These are phyloP conservation scores for Samsoniella hepiali DNA, from an alignment of 2,329 filamentous ascomycete genomes.

Conservation along the genomic window DNA sequence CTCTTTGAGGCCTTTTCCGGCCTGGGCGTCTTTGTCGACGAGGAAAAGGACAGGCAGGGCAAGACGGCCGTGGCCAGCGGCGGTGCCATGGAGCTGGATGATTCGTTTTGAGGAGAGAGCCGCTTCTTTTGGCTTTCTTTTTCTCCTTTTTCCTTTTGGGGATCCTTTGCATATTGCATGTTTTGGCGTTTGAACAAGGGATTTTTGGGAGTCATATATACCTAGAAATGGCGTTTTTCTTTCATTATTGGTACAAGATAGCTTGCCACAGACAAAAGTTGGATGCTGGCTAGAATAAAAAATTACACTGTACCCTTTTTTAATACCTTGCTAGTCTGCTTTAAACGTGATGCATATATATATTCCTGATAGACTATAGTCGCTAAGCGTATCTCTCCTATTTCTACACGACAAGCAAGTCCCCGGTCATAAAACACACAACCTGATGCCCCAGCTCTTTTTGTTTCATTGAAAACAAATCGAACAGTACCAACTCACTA, in stretches of 20 bases:
- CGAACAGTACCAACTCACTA: neutral
- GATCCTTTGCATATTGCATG: neutral
- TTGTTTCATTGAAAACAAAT: neutral
- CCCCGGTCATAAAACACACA: neutral
- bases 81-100: constrained; percentile 48
- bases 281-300: neutral
- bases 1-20: constrained; percentile 89
- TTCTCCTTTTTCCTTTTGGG: neutral
- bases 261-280: constrained; percentile 3
- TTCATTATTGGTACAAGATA: neutral
- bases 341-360: constrained; percentile 4
- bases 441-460: neutral
- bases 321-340: neutral
- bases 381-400: neutral
- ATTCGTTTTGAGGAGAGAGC: constrained; percentile 36
- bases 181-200: constrained; percentile 4
- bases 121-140: too few relatives aligned
- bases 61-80: constrained; percentile 32
- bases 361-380: constrained; percentile 8
- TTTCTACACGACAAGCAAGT: neutral
- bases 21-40: constrained; percentile 79
- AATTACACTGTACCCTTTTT: neutral
- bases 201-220: neutral
- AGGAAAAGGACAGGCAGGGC: constrained; percentile 58
- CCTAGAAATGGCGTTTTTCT: neutral